These are phyloP conservation scores for Linnemannia hyalina DNA, from an alignment of 192 early-diverging fungal genomes.

Conservation along the genomic window DNA sequence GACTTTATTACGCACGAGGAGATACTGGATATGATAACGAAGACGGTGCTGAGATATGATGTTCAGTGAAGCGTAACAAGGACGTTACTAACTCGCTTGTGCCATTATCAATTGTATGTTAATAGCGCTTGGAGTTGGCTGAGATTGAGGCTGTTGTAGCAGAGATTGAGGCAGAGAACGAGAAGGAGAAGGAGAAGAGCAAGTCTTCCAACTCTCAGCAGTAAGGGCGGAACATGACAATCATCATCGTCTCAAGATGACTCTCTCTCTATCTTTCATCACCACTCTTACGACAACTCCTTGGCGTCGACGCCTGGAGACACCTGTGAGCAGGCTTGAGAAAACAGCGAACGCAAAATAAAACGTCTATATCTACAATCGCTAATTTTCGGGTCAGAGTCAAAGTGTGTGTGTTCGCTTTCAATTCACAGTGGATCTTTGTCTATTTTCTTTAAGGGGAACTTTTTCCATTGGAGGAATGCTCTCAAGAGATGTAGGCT, in stretches of 20 bases:
- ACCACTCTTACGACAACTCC: background rate
- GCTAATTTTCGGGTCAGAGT: no score
- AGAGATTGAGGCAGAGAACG: conserved; percentile 92
- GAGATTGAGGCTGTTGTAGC: conserved; percentile 81
- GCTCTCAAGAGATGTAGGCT: no score
- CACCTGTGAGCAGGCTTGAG: no score
- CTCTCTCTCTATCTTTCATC: background rate
- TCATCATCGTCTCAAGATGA: background rate
- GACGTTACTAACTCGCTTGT: background rate
- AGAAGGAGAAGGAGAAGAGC: conserved; percentile 79
- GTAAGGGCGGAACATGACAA: background rate
- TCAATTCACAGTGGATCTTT: no score
- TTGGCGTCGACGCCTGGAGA: background rate
- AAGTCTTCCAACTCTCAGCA: conserved; percentile 35
- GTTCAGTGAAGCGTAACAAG: background rate
- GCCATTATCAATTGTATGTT: background rate
- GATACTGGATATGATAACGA: background rate
- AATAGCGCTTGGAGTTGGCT: conserved; percentile 66
- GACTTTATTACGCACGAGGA: background rate
- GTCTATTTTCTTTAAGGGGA: no score
- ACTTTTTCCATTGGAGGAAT: no score
- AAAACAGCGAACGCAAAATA: no score
- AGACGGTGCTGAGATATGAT: background rate
- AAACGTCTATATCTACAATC: no score
- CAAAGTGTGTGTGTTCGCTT: no score